Base-by-base conservation (phyloP, 1,139 yeast genomes). In the Taphrina betulina region DNA sequence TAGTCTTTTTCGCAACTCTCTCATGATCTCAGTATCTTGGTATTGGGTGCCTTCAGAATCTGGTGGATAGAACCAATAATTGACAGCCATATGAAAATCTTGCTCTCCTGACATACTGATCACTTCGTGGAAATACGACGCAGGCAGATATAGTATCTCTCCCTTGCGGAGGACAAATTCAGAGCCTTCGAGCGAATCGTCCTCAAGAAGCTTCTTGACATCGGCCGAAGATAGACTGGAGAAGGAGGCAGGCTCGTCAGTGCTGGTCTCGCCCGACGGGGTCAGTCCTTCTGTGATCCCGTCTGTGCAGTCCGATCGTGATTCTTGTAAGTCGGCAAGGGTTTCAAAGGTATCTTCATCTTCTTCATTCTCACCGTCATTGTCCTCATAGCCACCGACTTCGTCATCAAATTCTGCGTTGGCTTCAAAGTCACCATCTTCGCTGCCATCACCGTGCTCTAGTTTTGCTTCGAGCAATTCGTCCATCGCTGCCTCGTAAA, bases 21-120 rank as follows among this genome's bases (percentile, higher is more conserved):
- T 10, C 37, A 50, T 29, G 19, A 50, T 20, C 10, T 19, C 28
- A 7, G 45, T 3, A 24, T 31, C 54, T 10, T n/a, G 16, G 17
- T 50, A 50, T 7, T 7, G 31, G 24, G 24, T 38, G 22, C 24
- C 35, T 8, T 40, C 29, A 7, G 3, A 5, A 12, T 38, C 46
- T 14, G 54, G 54, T 5, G 59, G 59, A 42, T 57, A 44, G 26
- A 52, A 57, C 59, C 59, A 57, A 37, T 57, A 57, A 19, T 57
- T 57, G 37, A 57, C 40, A 7, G 59, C 59, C 44, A 57, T 33
- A 33, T 57, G 59, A 20, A 43, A 33, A 17, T 41, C 52, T 29
- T 36, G 37, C 16, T 33, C 20, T 8, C 33, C 57, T 1, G 50
- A 42, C 23, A 26, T 29, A 37, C 53, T 42, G 24, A 52, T 53